phyloP scores from a whole-genome alignment of 345 rosid genomes.

The Arabidopsis suecica region DNA sequence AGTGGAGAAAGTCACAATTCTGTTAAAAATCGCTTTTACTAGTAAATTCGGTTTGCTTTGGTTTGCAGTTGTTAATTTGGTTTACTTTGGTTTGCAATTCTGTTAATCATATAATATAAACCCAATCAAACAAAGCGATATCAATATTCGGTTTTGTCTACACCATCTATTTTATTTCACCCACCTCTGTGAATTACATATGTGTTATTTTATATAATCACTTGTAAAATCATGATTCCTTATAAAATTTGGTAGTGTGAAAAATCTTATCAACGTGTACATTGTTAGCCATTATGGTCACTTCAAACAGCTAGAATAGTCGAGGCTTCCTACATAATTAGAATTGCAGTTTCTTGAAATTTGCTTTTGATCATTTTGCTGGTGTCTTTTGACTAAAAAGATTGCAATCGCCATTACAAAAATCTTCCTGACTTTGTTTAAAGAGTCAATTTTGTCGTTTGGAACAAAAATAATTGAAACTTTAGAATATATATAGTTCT shows the following conservation, averaged over 20 bases:
- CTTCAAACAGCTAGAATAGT: neutral
- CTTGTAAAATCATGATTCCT: too few relatives aligned
- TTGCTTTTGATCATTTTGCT: conserved; percentile 19
- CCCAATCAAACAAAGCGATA: too few relatives aligned
- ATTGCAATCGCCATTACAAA: conserved; percentile 15
- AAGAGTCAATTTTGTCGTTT: conserved; percentile 25
- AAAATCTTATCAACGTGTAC: too few relatives aligned
- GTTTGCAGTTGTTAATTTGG: too few relatives aligned
- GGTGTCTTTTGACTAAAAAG: conserved; percentile 31
- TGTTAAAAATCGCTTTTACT: neutral
- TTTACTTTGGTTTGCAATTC: too few relatives aligned
- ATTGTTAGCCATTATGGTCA: neutral
- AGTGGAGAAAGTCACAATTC: conserved; percentile 7
- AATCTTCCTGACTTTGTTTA: conserved; percentile 18
- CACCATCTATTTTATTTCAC: too few relatives aligned
- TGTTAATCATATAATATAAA: too few relatives aligned
- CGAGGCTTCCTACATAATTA: neutral
- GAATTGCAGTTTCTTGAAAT: neutral
- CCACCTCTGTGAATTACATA: too few relatives aligned
- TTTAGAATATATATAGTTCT: conserved; percentile 7
- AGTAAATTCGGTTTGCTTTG: neutral
- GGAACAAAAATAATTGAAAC: conserved; percentile 28
- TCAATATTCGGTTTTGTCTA: too few relatives aligned
- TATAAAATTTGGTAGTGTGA: too few relatives aligned
- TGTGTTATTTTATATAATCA: too few relatives aligned